Percentiles rank a stretch among this genome's conserved stretches.
phyloP scores from a whole-genome alignment of 352 stramenopile genomes.

The Phytophthora fragariae region DNA sequence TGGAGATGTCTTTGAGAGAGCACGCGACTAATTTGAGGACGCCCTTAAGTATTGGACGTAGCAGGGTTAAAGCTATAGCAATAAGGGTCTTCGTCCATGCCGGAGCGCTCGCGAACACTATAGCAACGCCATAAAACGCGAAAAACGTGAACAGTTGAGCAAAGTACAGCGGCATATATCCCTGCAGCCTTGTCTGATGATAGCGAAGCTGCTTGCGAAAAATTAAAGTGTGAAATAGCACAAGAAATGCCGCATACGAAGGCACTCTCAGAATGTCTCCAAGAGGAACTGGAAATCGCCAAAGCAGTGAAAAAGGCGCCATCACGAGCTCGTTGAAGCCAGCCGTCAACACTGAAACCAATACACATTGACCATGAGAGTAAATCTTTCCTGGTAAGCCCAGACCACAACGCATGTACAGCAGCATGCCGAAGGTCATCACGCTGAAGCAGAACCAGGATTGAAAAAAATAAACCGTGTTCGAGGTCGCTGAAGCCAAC shows the following conservation, averaged over 20 bases:
- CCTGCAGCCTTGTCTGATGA: background rate
- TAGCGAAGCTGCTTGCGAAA: constrained; percentile 9
- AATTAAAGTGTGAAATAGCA: constrained; percentile 26
- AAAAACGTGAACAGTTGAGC: constrained; percentile 30
- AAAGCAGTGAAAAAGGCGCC: constrained; percentile 13
- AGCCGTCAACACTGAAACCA: constrained; percentile 16
- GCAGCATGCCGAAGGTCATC: constrained; percentile 10
- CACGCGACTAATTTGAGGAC: constrained; percentile 18
- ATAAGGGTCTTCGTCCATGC: constrained; percentile 8
- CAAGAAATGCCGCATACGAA: constrained; percentile 7
- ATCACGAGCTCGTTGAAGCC: constrained; percentile 17
- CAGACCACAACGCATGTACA: constrained; percentile 20
- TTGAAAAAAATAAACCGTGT: constrained; percentile 16
- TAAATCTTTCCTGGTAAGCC: constrained; percentile 15
- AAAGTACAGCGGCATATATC: constrained; percentile 23
- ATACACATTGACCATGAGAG: constrained; percentile 1
- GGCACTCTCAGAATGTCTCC: constrained; percentile 18
- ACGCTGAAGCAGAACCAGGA: constrained; percentile 13
- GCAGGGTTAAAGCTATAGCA: constrained; percentile 20
- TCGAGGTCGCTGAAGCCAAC: background rate
- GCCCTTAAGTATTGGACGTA: constrained; percentile 27
- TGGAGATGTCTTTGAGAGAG: constrained; percentile 35
- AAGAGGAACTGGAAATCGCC: constrained; percentile 33
- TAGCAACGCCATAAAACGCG: constrained; percentile 23
- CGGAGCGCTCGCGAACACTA: constrained; percentile 20